Base-by-base conservation (phyloP, 495 filamentous ascomycete species). In the Rhypophila decipiens region DNA sequence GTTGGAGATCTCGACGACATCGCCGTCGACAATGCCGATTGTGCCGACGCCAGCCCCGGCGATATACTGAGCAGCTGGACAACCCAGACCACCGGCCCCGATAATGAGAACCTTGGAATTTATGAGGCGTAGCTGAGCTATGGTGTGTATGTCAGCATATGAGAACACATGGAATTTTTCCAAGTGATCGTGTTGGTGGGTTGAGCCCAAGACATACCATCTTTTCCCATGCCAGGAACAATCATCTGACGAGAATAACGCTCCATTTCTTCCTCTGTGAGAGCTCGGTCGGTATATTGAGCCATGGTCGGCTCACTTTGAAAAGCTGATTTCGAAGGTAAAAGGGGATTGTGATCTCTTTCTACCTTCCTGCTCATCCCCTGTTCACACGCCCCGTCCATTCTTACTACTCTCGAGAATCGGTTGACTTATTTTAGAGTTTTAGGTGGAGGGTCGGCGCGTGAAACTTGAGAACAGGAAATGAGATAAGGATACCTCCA, bases 181-280 rank as follows among this genome's bases (percentile, higher is more conserved):
- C 4, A 24, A 36, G 13, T 3, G n/a, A 15, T 29, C 20, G 8
- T 13, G 29, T 24, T 9, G 19, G 5, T 3, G 31, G 11, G 1
- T 8, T 11, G n/a, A 36, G 15, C 21, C 19, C 1, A 13, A n/a
- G 2, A 5, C 44, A 50, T 21, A 85, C 87, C 88, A 62, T 81
- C 71, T 21, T 95, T 72, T 2, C 90, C 91, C 49, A 98, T 74
- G 47, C 86, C 80, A 0, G 89, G 84, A 31, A 98, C 76, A 37
- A 96, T 91, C 71, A 98, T 85, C 65, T 98, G 93, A 34, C 93
- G 75, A 4, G 88, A 89, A 71, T 98, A 98, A 42, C 90, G 78
- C 7, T 64, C 61, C 33, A 64, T 52, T 31, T 64, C 61, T 1
- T 60, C 61, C 18, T 59, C 50, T 22, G 53, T 55, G 11, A 63